Conservation (phyloP, 768 basidiomycete species). For the Chalciporus sphaerocephalus region DNA sequence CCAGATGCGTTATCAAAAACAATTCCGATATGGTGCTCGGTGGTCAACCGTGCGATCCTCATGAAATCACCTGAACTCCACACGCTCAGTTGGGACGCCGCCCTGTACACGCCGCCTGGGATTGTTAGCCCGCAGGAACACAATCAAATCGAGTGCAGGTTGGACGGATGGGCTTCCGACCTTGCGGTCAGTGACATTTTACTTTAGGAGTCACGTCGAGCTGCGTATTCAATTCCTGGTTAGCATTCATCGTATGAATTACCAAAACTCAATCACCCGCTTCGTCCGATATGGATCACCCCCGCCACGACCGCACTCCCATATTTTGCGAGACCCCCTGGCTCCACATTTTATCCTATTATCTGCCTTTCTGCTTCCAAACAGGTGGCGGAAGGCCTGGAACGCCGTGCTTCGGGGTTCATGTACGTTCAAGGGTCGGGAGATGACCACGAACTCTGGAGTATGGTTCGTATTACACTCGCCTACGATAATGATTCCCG, state of each 20-base stretch:
- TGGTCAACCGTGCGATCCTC: constrained; percentile 65
- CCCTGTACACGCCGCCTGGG: constrained; percentile 67
- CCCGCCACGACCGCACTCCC: constrained; percentile 59
- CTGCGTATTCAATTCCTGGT: not conserved
- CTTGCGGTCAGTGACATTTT: constrained; percentile 52
- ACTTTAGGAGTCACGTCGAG: not conserved
- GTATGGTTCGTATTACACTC: constrained; percentile 46
- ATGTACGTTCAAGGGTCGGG: constrained; percentile 91
- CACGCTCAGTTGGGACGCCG: constrained; percentile 45
- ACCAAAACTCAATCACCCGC: constrained; percentile 54
- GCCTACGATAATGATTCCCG: constrained; percentile 1
- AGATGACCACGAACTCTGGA: constrained; percentile 92
- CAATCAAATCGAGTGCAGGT: constrained; percentile 59
- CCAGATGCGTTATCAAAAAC: constrained; percentile 94
- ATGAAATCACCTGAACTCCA: constrained; percentile 3
- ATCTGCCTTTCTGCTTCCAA: constrained; percentile 86
- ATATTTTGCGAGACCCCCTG: constrained; percentile 21
- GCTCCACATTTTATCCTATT: constrained; percentile 55
- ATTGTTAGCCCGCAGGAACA: constrained; percentile 74
- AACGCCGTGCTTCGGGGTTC: constrained; percentile 65
- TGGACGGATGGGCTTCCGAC: constrained; percentile 66
- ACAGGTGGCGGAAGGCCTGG: constrained; percentile 54
- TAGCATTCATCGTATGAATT: constrained; percentile 72
- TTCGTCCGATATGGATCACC: constrained; percentile 87
- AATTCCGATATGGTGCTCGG: constrained; percentile 91